These are phyloP conservation scores for Croton laevigatus DNA, from an alignment of 441 rosid species.

Conservation along the genomic window DNA sequence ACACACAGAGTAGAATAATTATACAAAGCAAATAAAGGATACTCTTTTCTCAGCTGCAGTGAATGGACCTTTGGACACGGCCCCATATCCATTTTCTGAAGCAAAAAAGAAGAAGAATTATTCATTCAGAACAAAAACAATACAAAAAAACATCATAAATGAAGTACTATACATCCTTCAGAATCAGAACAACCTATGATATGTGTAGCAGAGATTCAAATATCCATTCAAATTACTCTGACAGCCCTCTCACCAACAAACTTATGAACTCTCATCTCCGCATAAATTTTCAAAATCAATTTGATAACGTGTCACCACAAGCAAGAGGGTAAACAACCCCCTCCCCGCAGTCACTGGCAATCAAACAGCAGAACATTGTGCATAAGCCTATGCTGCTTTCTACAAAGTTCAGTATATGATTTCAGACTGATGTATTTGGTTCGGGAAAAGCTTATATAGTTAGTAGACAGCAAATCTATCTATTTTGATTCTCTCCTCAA, in stretches of 20 bases:
- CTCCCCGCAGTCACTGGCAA: not conserved
- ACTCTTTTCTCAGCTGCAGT: slow-evolving; percentile 92
- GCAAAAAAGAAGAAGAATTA: not conserved
- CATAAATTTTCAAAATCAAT: not conserved
- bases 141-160: not conserved
- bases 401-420: not conserved
- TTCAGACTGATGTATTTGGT: not conserved
- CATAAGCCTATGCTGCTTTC: not conserved
- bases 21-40: slow-evolving; percentile 39
- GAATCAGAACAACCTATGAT: not conserved
- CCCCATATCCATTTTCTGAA: slow-evolving; percentile 99
- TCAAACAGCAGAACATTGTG: not conserved
- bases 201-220: not conserved
- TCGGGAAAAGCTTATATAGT: not conserved
- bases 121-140: not conserved
- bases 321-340: too few relatives aligned
- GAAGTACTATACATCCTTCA: not conserved
- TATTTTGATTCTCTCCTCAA: not conserved
- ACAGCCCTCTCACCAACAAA: not conserved
- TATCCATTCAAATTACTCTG: not conserved
- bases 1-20: not conserved
- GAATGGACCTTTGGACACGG: slow-evolving; percentile 99
- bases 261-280: not conserved
- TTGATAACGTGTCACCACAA: too few relatives aligned
- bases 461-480: slow-evolving; percentile 2